phyloP scores from a whole-genome alignment of 2,329 filamentous ascomycete genomes.

The Colletotrichum gloeosporioides region DNA sequence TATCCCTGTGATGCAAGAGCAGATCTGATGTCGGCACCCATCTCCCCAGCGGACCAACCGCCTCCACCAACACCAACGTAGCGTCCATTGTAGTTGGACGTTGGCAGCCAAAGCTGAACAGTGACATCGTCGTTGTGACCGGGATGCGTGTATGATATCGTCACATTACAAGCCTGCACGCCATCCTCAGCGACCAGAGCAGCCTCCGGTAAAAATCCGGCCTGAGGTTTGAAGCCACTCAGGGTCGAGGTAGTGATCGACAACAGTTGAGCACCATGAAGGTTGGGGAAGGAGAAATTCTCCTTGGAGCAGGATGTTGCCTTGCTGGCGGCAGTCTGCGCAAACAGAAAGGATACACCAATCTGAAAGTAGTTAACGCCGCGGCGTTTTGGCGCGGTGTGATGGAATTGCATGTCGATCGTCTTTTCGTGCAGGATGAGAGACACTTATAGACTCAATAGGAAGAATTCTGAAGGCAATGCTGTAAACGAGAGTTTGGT shows the following conservation, averaged over 20 bases:
- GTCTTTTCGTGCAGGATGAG: fast-evolving
- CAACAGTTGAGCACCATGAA: not conserved
- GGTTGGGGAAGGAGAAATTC: not conserved
- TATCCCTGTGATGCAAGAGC: conserved; percentile 39
- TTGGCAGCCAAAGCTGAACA: conserved; percentile 29
- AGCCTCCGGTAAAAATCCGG: not conserved
- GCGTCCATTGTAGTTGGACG: conserved; percentile 35
- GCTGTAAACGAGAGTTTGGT: not conserved
- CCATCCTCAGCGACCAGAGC: not conserved
- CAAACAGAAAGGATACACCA: not conserved
- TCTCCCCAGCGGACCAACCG: conserved; percentile 29
- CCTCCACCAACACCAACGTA: conserved; percentile 34
- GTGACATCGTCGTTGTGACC: conserved; percentile 25
- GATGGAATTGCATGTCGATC: not conserved
- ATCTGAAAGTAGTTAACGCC: not conserved
- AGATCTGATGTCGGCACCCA: not conserved
- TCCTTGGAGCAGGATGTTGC: not conserved
- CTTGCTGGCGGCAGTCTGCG: not conserved
- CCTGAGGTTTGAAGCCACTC: not conserved
- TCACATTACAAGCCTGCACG: conserved; percentile 28
- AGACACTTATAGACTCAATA: not conserved
- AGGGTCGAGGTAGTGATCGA: not conserved
- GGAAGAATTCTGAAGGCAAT: not conserved
- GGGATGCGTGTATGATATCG: conserved; percentile 29
- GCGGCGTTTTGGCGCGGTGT: not conserved